Conservation (phyloP, 306 rosid species). For the Corylus heterophylla region DNA sequence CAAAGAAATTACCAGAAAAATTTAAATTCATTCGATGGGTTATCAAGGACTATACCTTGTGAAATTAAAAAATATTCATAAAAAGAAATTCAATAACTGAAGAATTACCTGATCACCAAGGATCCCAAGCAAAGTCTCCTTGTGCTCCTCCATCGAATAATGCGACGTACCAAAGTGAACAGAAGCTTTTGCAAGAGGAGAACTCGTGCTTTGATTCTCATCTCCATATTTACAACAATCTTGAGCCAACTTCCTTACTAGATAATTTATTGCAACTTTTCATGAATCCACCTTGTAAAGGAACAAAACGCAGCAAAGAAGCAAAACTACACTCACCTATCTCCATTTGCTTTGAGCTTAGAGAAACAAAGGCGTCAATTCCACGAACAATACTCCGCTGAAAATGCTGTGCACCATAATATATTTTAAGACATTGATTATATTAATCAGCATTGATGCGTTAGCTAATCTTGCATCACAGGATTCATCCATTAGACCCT, state of each 20-base stretch:
- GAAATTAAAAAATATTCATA: slow-evolving; percentile 7
- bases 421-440: slow-evolving; percentile 24
- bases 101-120: slow-evolving; percentile 75
- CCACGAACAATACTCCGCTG: slow-evolving; percentile 86
- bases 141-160: slow-evolving; percentile 60
- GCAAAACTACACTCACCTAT: slow-evolving; percentile 53
- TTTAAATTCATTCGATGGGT: slow-evolving; percentile 12
- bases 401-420: slow-evolving; percentile 59
- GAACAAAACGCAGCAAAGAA: slow-evolving; percentile 25
- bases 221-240: slow-evolving; percentile 76
- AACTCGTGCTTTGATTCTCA: slow-evolving; percentile 47
- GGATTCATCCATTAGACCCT: background rate
- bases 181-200: slow-evolving; percentile 60
- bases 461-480: slow-evolving; percentile 5
- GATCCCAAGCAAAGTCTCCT: slow-evolving; percentile 59
- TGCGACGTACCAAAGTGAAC: slow-evolving; percentile 61
- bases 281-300: slow-evolving; percentile 25
- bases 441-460: slow-evolving; percentile 8
- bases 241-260: slow-evolving; percentile 76
- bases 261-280: slow-evolving; percentile 25
- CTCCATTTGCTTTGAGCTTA: slow-evolving; percentile 82
- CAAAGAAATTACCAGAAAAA: slow-evolving; percentile 1
- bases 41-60: slow-evolving; percentile 14
- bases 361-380: slow-evolving; percentile 61
- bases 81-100: slow-evolving; percentile 8